Evolutionary conservation across 345 rosid genomes (phyloP).

Genomic region (Rhodamnia rubescens): DNA sequence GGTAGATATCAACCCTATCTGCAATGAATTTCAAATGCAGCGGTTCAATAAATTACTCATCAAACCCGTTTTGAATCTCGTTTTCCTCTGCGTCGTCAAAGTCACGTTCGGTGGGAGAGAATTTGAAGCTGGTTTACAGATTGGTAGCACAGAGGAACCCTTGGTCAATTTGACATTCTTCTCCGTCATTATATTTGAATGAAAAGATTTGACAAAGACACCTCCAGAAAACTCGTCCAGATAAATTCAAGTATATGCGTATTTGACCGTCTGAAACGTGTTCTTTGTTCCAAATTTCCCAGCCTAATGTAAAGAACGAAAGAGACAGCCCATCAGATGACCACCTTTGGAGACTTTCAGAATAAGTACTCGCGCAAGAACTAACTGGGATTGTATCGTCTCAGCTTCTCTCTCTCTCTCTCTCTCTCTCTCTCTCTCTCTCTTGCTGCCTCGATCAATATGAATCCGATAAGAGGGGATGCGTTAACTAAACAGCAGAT

Average conservation of each 20-base stretch:
- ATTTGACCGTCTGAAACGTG: background rate
- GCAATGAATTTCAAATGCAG: background rate
- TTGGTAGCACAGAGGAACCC: background rate
- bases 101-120: background rate
- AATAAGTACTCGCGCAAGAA: background rate
- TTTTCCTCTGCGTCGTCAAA: background rate
- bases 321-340: background rate
- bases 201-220: background rate
- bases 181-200: background rate
- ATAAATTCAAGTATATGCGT: background rate
- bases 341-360: background rate
- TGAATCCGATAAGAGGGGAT: background rate
- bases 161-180: background rate
- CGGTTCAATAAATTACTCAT: background rate
- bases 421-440: background rate
- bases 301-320: background rate
- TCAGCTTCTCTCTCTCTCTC: background rate
- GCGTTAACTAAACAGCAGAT: conserved; percentile 32
- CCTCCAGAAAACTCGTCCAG: background rate
- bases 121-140: background rate
- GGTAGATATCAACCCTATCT: background rate
- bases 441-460: background rate
- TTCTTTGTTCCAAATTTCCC: background rate
- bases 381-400: background rate
- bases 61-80: background rate